Evolutionary conservation across 1,284 basidiomycete genomes (phyloP).

Genomic region (Garcileccinum viscosum): DNA sequence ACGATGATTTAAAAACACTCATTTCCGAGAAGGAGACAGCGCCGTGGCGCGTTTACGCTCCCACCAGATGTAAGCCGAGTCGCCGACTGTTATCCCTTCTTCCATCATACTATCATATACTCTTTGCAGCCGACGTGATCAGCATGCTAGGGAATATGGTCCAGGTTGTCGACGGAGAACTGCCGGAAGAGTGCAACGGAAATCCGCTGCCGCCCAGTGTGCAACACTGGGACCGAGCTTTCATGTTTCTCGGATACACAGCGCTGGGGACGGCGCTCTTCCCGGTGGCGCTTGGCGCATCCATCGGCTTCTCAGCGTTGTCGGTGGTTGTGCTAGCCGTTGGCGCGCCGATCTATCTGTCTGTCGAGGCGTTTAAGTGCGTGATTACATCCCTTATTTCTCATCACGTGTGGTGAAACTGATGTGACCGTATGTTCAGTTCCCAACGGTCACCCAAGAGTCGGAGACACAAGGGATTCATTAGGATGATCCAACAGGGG

Average conservation of each 20-base stretch:
- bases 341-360: not conserved
- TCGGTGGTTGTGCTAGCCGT: not conserved
- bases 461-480: not conserved
- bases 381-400: not conserved
- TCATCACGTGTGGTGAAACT: not conserved
- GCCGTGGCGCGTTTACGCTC: constrained; percentile 22
- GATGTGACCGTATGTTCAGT: not conserved
- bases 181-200: constrained; percentile 15
- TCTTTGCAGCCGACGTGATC: constrained; percentile 24
- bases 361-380: not conserved
- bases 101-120: not conserved
- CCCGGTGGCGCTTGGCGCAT: not conserved
- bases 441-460: not conserved
- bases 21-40: constrained; percentile 22
- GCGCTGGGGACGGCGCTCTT: not conserved
- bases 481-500: not conserved
- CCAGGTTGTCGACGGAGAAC: constrained; percentile 25
- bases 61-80: constrained; percentile 26
- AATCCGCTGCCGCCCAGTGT: not conserved
- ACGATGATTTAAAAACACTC: constrained; percentile 18
- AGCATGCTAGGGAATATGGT: constrained; percentile 32
- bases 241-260: not conserved
- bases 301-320: not conserved
- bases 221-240: not conserved
- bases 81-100: not conserved